Evolutionary conservation across 164 flowering plant genomes (phyloP), one percentile per base, ranked within the genome.

Genomic region (Euptelea pleiosperma): DNA sequence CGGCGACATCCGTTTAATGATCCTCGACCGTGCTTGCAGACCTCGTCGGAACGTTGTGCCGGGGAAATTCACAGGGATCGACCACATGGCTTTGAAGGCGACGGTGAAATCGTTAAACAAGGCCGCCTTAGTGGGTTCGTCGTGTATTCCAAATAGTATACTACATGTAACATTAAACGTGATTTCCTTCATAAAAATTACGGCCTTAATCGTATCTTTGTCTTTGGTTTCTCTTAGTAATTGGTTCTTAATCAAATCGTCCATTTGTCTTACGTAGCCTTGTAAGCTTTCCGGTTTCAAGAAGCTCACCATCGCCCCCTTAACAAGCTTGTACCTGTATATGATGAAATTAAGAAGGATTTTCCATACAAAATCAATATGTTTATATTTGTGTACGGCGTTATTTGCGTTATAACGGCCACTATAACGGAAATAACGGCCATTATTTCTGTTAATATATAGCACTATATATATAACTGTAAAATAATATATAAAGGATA

Each of bases 221-320:
- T 56, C 67, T 41, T 45, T 30, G 16, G 45, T 53, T 55, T 55
- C 61, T 15, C 0, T 31, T 2, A n/a, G 42, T 30, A 66, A 8
- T 18, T 52, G 22, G 19, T 33, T 29, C 48, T 52, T 57, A 8
- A 68, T 30, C 53, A 62, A 33, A 2, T 52, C 63, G 10, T 62
- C 63, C 58, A 68, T 57, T 8, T 28, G 28, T 29, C 43, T 51
- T 21, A 63, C 25, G 36, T 52, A 58, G n/a, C 31, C 46, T 52
- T 47, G 67, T 35, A 68, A 60, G 53, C 55, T 68, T 39, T 62
- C 72, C 0, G 67, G 72, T 47, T 55, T 63, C 12, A 68, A 47
- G 53, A 68, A 68, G 40, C 62, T 58, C 39, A 39, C 19, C 58
- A 62, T 29, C 4, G 67, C 67, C 9, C 59, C 55, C 53, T 54